Evolutionary conservation across 495 filamentous ascomycete species (phyloP).

Genomic region (Ascodesmis nigricans): DNA sequence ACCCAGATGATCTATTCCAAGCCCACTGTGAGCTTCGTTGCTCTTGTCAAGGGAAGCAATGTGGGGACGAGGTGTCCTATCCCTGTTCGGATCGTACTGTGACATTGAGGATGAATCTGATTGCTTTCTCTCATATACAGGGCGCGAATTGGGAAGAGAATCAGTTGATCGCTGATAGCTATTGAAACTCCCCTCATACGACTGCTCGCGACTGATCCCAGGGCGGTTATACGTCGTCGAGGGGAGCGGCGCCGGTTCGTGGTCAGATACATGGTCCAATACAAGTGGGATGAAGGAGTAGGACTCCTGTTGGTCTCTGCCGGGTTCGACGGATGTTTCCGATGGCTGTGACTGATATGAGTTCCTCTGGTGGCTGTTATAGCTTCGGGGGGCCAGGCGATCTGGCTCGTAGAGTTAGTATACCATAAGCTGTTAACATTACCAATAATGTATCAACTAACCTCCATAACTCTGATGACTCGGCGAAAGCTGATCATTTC

Average conservation of each 20-base stretch:
- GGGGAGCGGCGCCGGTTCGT: conserved; percentile 37
- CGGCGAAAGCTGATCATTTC: too few relatives aligned
- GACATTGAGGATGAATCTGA: conserved; percentile 7
- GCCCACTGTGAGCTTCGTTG: conserved; percentile 33
- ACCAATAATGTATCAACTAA: too few relatives aligned
- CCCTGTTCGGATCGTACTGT: conserved; percentile 12
- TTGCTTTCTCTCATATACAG: conserved; percentile 10
- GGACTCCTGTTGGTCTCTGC: conserved; percentile 9
- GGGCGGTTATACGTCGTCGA: too few relatives aligned
- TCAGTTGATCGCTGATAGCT: conserved; percentile 9
- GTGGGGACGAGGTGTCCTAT: conserved; percentile 35
- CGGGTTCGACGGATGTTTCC: conserved; percentile 24
- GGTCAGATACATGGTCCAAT: conserved; percentile 43
- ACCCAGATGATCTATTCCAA: too few relatives aligned
- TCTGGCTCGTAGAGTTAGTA: too few relatives aligned
- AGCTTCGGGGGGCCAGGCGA: too few relatives aligned
- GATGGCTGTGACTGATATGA: conserved; percentile 35
- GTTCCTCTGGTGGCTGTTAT: too few relatives aligned
- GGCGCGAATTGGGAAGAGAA: conserved; percentile 6
- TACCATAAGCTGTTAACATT: too few relatives aligned
- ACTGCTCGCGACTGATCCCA: too few relatives aligned
- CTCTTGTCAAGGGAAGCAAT: conserved; percentile 82
- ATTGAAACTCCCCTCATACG: too few relatives aligned
- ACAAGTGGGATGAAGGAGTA: conserved; percentile 73
- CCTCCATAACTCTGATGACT: too few relatives aligned